These are phyloP conservation scores for Plantago coronopus DNA, from an alignment of 305 asterid species.

Conservation along the genomic window DNA sequence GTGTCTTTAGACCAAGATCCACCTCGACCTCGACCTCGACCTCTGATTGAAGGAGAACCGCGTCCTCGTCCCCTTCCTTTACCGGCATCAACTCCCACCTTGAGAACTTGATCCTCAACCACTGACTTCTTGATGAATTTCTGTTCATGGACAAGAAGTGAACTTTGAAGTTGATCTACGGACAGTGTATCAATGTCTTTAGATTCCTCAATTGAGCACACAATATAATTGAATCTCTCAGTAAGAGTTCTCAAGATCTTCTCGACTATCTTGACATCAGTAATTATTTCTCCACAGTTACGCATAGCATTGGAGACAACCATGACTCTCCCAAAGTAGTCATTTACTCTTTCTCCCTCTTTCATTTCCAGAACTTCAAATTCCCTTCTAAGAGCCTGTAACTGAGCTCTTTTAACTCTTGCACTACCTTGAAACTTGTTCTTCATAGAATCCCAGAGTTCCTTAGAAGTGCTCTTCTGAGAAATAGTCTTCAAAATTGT, in stretches of 20 bases:
- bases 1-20: too few relatives aligned
- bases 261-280: background rate
- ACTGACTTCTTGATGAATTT: background rate
- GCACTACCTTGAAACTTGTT: background rate
- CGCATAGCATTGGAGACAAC: background rate
- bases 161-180: background rate
- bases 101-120: background rate
- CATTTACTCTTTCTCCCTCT: background rate
- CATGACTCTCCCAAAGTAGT: background rate
- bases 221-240: background rate
- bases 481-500: background rate
- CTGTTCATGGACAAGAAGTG: background rate
- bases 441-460: conserved; percentile 1
- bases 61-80: background rate
- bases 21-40: background rate
- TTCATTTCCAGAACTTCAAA: background rate
- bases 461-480: background rate
- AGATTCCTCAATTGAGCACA: background rate
- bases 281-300: background rate
- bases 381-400: background rate
- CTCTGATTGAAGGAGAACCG: too few relatives aligned
- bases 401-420: background rate
- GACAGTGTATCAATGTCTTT: background rate
- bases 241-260: background rate
- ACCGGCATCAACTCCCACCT: background rate